Conservation (phyloP, 192 early-diverging fungal genomes). For the Coemansia sp. region DNA sequence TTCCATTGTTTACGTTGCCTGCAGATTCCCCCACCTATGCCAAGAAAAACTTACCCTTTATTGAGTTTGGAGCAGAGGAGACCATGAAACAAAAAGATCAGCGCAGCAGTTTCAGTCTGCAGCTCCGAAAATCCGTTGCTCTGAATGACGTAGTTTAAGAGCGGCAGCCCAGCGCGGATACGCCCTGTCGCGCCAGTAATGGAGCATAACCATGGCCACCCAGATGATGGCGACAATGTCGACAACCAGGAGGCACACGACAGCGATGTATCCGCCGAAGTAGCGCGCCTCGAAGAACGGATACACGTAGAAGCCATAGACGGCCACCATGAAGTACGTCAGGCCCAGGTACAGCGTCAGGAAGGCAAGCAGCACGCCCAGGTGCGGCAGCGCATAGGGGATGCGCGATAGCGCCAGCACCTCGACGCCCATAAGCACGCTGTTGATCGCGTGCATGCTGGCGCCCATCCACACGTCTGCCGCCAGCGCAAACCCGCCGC, state of each 20-base stretch:
- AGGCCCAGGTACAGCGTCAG: slow-evolving; percentile 40
- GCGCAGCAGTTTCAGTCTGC: not conserved
- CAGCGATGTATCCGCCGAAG: slow-evolving; percentile 39
- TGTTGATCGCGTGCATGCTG: slow-evolving; percentile 52
- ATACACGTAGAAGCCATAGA: slow-evolving; percentile 52
- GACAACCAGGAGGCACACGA: slow-evolving; percentile 33
- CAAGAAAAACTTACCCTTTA: too few relatives aligned
- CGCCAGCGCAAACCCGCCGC: slow-evolving; percentile 7
- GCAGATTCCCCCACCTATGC: too few relatives aligned
- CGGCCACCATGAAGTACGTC: slow-evolving; percentile 49
- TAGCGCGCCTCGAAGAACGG: slow-evolving; percentile 44
- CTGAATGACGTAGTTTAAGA: not conserved
- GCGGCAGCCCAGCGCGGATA: slow-evolving; percentile 23
- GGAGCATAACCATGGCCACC: slow-evolving; percentile 42
- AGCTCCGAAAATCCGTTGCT: not conserved
- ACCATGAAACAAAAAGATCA: too few relatives aligned
- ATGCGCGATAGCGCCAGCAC: slow-evolving; percentile 21
- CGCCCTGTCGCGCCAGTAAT: slow-evolving; percentile 25
- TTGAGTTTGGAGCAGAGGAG: too few relatives aligned
- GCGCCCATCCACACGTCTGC: slow-evolving; percentile 41
- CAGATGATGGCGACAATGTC: slow-evolving; percentile 35
- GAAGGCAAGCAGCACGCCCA: slow-evolving; percentile 4
- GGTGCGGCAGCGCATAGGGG: slow-evolving; percentile 25
- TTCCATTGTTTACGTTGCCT: too few relatives aligned
- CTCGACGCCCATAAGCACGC: slow-evolving; percentile 35